A percentile compares a stretch with the other conserved stretches of the same genome.
Evolutionary conservation across 345 rosid species (phyloP).

Genomic region (Eucalyptus urophylla): DNA sequence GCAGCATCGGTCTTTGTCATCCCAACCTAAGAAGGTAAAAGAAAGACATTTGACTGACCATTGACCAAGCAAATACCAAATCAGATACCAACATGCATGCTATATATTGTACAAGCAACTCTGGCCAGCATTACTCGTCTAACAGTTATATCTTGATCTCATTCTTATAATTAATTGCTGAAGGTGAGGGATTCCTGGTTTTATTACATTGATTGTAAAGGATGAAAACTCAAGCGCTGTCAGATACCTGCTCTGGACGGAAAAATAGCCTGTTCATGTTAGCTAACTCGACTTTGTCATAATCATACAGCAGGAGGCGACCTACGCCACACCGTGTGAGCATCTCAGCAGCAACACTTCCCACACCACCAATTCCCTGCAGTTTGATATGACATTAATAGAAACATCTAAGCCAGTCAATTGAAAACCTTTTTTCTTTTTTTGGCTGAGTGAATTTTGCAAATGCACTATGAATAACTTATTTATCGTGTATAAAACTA

Average conservation of each 20-base stretch:
- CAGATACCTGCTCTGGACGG: conserved; percentile 84
- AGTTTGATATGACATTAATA: neutral
- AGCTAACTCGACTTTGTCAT: conserved; percentile 92
- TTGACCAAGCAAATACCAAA: neutral
- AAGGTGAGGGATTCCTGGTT: neutral
- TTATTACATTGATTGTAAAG: neutral
- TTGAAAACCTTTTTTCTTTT: neutral
- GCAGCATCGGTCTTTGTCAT: conserved; percentile 99
- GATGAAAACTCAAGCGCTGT: neutral
- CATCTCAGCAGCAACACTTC: conserved; percentile 99
- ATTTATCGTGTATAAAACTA: neutral
- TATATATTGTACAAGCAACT: neutral
- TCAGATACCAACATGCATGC: neutral
- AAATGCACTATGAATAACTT: neutral
- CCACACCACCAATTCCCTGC: conserved; percentile 97
- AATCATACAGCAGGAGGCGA: conserved; percentile 89
- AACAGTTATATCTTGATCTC: neutral
- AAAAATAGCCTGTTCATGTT: conserved; percentile 96
- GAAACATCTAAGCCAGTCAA: neutral
- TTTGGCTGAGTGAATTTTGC: neutral
- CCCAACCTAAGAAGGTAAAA: conserved; percentile 42
- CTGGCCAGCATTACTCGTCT: neutral
- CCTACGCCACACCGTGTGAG: conserved; percentile 96
- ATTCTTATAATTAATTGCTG: neutral
- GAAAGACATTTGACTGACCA: neutral